Evolutionary conservation across 2,329 filamentous ascomycete species (phyloP).

Genomic region (Aureobasidium sp.): DNA sequence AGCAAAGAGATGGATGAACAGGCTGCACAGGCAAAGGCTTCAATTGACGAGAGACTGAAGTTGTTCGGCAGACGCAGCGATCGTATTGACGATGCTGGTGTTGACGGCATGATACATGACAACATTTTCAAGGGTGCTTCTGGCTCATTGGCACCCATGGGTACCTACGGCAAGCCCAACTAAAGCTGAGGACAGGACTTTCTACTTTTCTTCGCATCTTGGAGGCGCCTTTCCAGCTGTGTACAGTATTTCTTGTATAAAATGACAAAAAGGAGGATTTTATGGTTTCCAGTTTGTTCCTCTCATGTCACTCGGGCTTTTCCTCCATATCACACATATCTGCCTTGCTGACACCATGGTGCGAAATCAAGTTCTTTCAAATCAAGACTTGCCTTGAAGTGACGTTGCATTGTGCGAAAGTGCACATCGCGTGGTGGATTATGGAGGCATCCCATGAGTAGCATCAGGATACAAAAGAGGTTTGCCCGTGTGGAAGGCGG

Average conservation of each 20-base stretch:
- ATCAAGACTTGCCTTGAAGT: not conserved
- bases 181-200: constrained; percentile 11
- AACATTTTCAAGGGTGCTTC: constrained; percentile 26
- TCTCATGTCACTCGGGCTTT: not conserved
- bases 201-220: not conserved
- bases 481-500: not conserved
- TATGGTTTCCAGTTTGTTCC: not conserved
- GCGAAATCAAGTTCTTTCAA: not conserved
- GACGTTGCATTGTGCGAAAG: not conserved
- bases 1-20: constrained; percentile 28
- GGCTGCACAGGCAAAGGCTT: constrained; percentile 23
- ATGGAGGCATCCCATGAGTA: not conserved
- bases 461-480: not conserved
- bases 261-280: not conserved
- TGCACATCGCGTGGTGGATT: not conserved
- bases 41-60: constrained; percentile 23
- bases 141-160: constrained; percentile 24
- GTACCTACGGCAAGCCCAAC: constrained; percentile 7
- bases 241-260: constrained; percentile 11
- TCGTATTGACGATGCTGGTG: constrained; percentile 18
- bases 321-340: not conserved
- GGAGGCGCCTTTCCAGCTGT: not conserved
- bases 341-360: not conserved
- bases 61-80: constrained; percentile 23
- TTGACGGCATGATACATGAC: constrained; percentile 16